These are phyloP conservation scores for Leucogyrophana mollusca DNA, from an alignment of 768 basidiomycete species.

Conservation along the genomic window DNA sequence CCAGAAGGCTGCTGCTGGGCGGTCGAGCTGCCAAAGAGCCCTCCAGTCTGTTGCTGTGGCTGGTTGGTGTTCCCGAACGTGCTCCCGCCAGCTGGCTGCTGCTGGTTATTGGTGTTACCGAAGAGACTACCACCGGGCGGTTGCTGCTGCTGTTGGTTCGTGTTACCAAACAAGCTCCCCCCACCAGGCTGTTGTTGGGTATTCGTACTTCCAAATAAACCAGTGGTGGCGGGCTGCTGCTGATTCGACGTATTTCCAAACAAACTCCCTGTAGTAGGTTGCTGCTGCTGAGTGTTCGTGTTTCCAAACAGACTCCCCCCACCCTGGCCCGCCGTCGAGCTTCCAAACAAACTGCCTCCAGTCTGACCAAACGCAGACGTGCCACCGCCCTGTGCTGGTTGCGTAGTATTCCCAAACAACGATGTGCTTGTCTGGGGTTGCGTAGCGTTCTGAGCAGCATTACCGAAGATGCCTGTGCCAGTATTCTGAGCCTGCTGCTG, in stretches of 20 bases:
- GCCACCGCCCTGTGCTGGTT: slow-evolving; percentile 2
- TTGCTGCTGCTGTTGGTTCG: slow-evolving; percentile 17
- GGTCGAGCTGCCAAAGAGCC: no score
- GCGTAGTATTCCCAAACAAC: slow-evolving; percentile 2
- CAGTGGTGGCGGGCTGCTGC: neutral
- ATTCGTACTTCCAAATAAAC: slow-evolving; percentile 20
- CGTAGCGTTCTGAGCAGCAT: slow-evolving; percentile 2
- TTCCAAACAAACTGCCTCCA: slow-evolving; percentile 21
- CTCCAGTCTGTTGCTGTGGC: slow-evolving; percentile 7
- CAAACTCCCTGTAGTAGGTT: slow-evolving; percentile 10
- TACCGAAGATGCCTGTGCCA: slow-evolving; percentile 6
- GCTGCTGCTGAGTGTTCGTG: slow-evolving; percentile 11
- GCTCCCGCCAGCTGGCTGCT: slow-evolving; percentile 23
- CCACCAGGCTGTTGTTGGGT: slow-evolving; percentile 7
- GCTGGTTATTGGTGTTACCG: slow-evolving; percentile 20
- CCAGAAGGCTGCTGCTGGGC: slow-evolving; percentile 23
- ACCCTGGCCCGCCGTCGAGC: slow-evolving; percentile 1
- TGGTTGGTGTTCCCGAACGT: slow-evolving; percentile 16
- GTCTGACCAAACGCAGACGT: slow-evolving; percentile 2
- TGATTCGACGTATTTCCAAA: slow-evolving; percentile 2
- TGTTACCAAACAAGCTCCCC: slow-evolving; percentile 3
- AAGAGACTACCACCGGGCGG: slow-evolving; percentile 22
- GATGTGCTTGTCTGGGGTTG: slow-evolving; percentile 3
- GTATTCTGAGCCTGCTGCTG: slow-evolving; percentile 2
- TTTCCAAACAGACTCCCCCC: slow-evolving; percentile 15